Conservation (phyloP, 1,139 yeast species). For the Candida tetrigidarum region DNA sequence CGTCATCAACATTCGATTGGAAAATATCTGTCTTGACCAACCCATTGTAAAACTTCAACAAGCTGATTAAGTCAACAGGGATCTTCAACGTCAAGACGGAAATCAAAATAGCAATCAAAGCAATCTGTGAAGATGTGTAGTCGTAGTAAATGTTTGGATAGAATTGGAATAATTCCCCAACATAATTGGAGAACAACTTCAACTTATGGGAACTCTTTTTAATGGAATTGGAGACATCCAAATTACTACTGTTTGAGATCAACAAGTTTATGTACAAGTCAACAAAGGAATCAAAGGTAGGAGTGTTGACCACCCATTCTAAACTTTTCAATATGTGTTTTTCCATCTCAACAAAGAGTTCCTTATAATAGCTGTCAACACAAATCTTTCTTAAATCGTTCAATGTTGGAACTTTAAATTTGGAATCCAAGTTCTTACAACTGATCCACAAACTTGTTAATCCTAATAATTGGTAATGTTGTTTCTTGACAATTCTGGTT, state of each 20-base stretch:
- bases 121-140: slow-evolving; percentile 58
- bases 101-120: slow-evolving; percentile 52
- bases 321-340: slow-evolving; percentile 63
- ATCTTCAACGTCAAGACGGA: slow-evolving; percentile 31
- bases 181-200: slow-evolving; percentile 58
- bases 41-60: slow-evolving; percentile 27
- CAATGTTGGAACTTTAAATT: slow-evolving; percentile 64
- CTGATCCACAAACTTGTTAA: slow-evolving; percentile 76
- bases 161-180: slow-evolving; percentile 69
- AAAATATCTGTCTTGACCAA: slow-evolving; percentile 22
- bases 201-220: slow-evolving; percentile 45
- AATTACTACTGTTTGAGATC: slow-evolving; percentile 21
- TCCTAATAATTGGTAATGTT: slow-evolving; percentile 69
- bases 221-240: slow-evolving; percentile 28
- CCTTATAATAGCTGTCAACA: slow-evolving; percentile 63
- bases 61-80: slow-evolving; percentile 29
- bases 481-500: slow-evolving; percentile 52
- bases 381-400: slow-evolving; percentile 62
- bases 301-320: slow-evolving; percentile 58
- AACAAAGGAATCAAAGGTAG: slow-evolving; percentile 65
- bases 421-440: slow-evolving; percentile 71
- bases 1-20: slow-evolving; percentile 14
- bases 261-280: slow-evolving; percentile 51
- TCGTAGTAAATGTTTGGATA: slow-evolving; percentile 61
- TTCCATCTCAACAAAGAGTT: slow-evolving; percentile 69